Evolutionary conservation across 495 filamentous ascomycete species (phyloP).

Genomic region (Aspergillus funiculosus): DNA sequence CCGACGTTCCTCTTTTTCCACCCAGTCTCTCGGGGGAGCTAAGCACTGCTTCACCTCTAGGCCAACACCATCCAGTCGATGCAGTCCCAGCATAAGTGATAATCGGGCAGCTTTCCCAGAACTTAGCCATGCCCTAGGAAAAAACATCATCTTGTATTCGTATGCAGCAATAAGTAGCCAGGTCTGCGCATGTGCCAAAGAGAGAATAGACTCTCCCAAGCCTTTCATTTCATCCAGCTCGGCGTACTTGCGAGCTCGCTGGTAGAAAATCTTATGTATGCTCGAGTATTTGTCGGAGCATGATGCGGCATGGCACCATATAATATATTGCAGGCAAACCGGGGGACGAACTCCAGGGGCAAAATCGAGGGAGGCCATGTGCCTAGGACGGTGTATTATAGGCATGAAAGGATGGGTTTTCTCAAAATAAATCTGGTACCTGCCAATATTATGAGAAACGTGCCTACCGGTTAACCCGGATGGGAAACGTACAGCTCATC

Average conservation of each 20-base stretch:
- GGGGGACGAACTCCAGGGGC: slow-evolving; percentile 82
- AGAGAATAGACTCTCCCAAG: slow-evolving; percentile 81
- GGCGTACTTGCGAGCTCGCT: slow-evolving; percentile 79
- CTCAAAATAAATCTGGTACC: slow-evolving; percentile 82
- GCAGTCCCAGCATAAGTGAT: slow-evolving; percentile 86
- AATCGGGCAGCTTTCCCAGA: slow-evolving; percentile 72
- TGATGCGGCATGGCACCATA: slow-evolving; percentile 85
- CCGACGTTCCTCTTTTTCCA: slow-evolving; percentile 82
- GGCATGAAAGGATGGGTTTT: slow-evolving; percentile 81
- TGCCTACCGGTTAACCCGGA: neutral
- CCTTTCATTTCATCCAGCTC: slow-evolving; percentile 90
- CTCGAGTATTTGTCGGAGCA: slow-evolving; percentile 72
- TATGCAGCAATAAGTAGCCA: slow-evolving; percentile 76
- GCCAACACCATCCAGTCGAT: slow-evolving; percentile 79
- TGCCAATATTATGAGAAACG: slow-evolving; percentile 13
- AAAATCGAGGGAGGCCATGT: slow-evolving; percentile 77
- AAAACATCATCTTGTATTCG: slow-evolving; percentile 98
- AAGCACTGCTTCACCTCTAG: slow-evolving; percentile 91
- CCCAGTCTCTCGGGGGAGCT: slow-evolving; percentile 83
- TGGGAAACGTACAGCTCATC: slow-evolving; percentile 69
- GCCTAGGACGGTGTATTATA: slow-evolving; percentile 83
- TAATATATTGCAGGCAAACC: slow-evolving; percentile 82
- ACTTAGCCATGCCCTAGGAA: slow-evolving; percentile 93
- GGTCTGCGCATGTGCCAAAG: slow-evolving; percentile 72
- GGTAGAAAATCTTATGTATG: slow-evolving; percentile 80